phyloP scores from a whole-genome alignment of 192 early-diverging fungal species.

The Backusella circina region DNA sequence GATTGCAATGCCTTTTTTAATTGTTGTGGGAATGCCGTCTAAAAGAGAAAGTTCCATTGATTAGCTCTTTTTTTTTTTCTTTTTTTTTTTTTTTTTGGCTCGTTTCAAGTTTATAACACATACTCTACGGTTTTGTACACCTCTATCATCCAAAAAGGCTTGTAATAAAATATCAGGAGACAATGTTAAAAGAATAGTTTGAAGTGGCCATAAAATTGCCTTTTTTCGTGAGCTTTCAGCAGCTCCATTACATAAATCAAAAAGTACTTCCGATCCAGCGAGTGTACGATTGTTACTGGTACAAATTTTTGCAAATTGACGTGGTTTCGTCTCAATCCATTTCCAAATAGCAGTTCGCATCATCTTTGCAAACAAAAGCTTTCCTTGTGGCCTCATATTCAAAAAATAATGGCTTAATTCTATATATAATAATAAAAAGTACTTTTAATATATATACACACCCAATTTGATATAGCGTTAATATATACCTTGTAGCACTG shows the following conservation, averaged over 20 bases:
- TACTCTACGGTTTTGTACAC: constrained; percentile 24
- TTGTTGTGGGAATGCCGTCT: constrained; percentile 1
- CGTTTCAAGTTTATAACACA: too few relatives aligned
- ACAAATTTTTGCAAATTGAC: constrained; percentile 76
- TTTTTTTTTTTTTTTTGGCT: too few relatives aligned
- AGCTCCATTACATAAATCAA: constrained; percentile 63
- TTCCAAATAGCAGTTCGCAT: constrained; percentile 87
- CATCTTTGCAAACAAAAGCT: constrained; percentile 67
- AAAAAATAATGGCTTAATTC: constrained; percentile 49
- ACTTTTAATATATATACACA: too few relatives aligned
- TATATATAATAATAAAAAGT: too few relatives aligned
- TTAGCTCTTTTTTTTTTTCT: not conserved
- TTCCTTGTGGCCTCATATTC: constrained; percentile 59
- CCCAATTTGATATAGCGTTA: too few relatives aligned
- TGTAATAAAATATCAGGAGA: constrained; percentile 76
- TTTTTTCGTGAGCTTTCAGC: constrained; percentile 54
- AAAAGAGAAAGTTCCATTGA: not conserved
- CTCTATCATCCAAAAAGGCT: constrained; percentile 49
- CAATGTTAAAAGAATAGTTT: constrained; percentile 76
- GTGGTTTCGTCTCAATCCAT: constrained; percentile 83
- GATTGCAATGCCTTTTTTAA: constrained; percentile 51
- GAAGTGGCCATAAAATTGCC: constrained; percentile 79
- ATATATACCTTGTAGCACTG: constrained; percentile 49
- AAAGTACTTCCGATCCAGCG: constrained; percentile 67
- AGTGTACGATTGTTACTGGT: constrained; percentile 47